These are phyloP conservation scores for Tulasnella sp. DNA, from an alignment of 768 basidiomycete species.

Conservation along the genomic window DNA sequence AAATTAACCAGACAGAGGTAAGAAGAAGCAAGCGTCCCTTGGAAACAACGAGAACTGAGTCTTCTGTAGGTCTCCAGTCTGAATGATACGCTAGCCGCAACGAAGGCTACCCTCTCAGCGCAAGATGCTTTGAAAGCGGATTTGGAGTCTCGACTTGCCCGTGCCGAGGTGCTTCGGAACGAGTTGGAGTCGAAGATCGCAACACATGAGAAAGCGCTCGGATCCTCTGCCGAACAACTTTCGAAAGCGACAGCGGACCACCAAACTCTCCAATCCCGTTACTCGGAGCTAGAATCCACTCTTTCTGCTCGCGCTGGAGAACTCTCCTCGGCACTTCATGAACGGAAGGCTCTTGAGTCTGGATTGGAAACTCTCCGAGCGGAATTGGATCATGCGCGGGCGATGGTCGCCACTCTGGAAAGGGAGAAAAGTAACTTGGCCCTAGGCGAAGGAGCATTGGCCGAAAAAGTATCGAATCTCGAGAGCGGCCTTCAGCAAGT, in stretches of 20 bases:
- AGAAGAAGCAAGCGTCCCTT: background rate
- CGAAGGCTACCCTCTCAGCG: background rate
- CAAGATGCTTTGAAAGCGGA: background rate
- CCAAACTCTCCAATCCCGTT: background rate
- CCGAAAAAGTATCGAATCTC: background rate
- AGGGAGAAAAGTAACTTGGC: constrained; percentile 5
- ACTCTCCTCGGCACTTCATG: background rate
- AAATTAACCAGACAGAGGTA: background rate
- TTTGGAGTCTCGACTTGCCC: background rate
- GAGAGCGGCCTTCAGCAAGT: background rate
- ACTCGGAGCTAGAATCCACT: background rate
- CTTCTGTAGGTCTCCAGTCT: background rate
- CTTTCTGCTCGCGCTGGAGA: background rate
- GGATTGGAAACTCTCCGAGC: background rate
- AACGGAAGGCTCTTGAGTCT: background rate
- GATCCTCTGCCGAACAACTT: background rate
- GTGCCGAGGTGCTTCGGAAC: background rate
- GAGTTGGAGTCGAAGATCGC: background rate
- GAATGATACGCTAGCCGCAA: background rate
- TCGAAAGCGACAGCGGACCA: background rate
- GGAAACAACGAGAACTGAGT: background rate
- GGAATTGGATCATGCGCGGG: background rate
- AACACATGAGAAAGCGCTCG: background rate
- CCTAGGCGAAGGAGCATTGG: constrained; percentile 5
- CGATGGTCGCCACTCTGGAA: background rate